Evolutionary conservation across 2,329 filamentous ascomycete genomes (phyloP).

Genomic region (Parafenestella ontariensis): DNA sequence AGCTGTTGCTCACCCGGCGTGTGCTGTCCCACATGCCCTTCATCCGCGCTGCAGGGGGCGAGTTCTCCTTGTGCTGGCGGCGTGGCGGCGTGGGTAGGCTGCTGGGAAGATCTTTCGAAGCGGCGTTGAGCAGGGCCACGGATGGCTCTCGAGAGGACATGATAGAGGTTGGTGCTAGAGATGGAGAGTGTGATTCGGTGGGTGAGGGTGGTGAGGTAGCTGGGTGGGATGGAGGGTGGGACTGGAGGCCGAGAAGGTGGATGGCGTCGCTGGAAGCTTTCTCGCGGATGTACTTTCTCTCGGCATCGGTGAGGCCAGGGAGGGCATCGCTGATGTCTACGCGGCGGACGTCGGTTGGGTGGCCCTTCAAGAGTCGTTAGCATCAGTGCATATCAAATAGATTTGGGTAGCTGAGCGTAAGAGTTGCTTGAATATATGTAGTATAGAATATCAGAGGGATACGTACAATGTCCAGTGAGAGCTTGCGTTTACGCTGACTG

Average conservation of each 20-base stretch:
- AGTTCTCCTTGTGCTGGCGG: constrained; percentile 23
- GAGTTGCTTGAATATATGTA: neutral
- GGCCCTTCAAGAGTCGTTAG: constrained; percentile 24
- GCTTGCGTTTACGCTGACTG: constrained; percentile 24
- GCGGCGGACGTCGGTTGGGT: constrained; percentile 39
- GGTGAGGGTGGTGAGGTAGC: constrained; percentile 19
- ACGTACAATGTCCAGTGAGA: constrained; percentile 32
- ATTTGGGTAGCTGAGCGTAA: neutral
- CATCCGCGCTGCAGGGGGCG: constrained; percentile 29
- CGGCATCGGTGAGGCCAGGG: constrained; percentile 37
- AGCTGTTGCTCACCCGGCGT: constrained; percentile 16
- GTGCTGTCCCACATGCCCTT: constrained; percentile 34
- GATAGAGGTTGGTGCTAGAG: constrained; percentile 10
- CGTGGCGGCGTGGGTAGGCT: constrained; percentile 29
- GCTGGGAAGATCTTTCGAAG: constrained; percentile 29
- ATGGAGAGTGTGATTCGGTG: constrained; percentile 16
- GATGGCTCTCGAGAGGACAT: constrained; percentile 25
- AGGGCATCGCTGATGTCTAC: constrained; percentile 37
- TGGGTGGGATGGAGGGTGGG: constrained; percentile 20
- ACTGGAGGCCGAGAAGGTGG: constrained; percentile 30
- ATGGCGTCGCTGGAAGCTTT: constrained; percentile 39
- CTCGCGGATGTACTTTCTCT: constrained; percentile 38
- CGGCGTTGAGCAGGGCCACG: constrained; percentile 29
- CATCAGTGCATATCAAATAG: neutral
- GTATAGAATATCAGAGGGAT: neutral